Evolutionary conservation across 306 rosid species (phyloP), one percentile per base, ranked within the genome.

Genomic region (Pterocarpus santalinus): DNA sequence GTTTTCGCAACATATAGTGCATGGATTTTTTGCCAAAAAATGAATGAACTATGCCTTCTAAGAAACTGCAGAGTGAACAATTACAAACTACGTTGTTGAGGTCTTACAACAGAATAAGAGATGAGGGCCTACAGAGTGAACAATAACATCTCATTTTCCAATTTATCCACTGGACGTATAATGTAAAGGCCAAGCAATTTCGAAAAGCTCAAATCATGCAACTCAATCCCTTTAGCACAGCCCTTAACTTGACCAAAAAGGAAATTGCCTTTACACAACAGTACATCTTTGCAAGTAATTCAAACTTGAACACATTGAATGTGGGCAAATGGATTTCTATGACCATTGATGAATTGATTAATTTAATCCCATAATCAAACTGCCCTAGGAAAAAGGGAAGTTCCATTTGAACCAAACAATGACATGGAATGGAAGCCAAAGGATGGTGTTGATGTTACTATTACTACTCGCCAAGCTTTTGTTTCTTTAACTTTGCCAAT

Each of bases 401-500:
- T 77, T 65, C 69, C 82, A 47, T 41, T 76, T 72, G 61, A 56
- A 77, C 69, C 12, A 77, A 83, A 64, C 76, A 83, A 35, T 57
- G 67, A 36, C 69, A 43, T 55, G 82, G n/a, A 17, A 32, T 15
- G 56, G 36, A 70, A 52, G 69, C 69, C 74, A 77, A 28, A 41
- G 61, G 36, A 47, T 13, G 47, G 9, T 34, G 57, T 44, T 16
- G 80, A 58, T 51, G 53, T 41, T 32, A 16, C 65, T 36, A 43
- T 15, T 32, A 66, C 64, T 72, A 9, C 30, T 38, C 10, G 33
- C 65, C 85, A 5, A 80, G 60, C 85, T 65, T 80, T 6, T 86
- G 90, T 82, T 78, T 90, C 86, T 88, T 90, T 63, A 83, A 75
- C 82, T 77, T 90, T 2, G 84, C 76, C 83, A 76, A 5, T 56